Percentiles rank a stretch among this genome's conserved stretches.
Evolutionary conservation across 169 alveolate genomes (phyloP).

Genomic region (Eimeria mitis): DNA sequence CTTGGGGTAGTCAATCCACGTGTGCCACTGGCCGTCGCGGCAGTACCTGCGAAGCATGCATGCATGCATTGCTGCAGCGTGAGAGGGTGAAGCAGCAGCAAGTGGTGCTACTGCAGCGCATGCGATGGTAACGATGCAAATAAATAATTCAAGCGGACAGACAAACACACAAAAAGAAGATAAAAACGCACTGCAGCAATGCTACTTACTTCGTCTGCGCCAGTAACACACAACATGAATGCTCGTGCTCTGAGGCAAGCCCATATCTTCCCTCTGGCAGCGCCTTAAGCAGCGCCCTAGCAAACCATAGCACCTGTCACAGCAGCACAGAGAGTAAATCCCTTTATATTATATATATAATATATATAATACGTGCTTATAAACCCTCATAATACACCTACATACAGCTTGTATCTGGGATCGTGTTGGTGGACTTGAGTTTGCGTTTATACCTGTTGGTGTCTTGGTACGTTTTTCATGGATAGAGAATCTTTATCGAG

Average conservation of each 20-base stretch:
- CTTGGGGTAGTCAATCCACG: conserved; percentile 93
- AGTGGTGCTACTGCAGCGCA: not conserved
- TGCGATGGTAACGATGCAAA: not conserved
- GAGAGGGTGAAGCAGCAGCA: not conserved
- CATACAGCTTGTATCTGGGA: too few relatives aligned
- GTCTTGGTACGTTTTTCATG: conserved; percentile 36
- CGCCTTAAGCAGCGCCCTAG: conserved; percentile 26
- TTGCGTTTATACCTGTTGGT: not conserved
- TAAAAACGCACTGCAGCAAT: not conserved
- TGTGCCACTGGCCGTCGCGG: conserved; percentile 92
- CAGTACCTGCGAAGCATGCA: conserved; percentile 72
- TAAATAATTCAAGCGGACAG: not conserved
- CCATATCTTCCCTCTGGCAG: conserved; percentile 85
- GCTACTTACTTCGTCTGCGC: conserved; percentile 84
- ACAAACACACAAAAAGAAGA: not conserved
- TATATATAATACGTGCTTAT: not conserved
- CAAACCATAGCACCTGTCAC: conserved; percentile 48
- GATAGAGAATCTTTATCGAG: conserved; percentile 89
- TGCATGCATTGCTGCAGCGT: not conserved
- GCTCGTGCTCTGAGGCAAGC: conserved; percentile 94
- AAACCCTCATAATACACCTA: too few relatives aligned
- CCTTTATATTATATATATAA: not conserved
- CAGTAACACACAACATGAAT: conserved; percentile 90
- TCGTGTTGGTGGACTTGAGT: conserved; percentile 33
- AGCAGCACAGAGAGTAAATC: not conserved